Evolutionary conservation across 345 rosid genomes (phyloP).

Genomic region (Eucalyptus curtisii): DNA sequence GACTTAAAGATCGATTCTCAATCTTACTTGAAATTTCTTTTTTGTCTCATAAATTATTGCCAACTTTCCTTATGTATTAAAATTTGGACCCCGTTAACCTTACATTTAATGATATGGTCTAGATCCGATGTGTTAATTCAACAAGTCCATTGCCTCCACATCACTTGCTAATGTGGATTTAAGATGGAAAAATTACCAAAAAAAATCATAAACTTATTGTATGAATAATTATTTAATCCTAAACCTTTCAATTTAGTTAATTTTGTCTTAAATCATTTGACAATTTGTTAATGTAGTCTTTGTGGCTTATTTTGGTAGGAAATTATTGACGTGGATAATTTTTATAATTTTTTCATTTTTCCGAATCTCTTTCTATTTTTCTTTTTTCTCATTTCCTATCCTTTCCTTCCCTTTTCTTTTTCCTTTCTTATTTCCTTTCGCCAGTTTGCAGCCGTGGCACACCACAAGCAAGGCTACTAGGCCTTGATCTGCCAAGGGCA

Average conservation of each 20-base stretch:
- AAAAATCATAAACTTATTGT: too few species aligned
- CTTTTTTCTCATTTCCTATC: too few species aligned
- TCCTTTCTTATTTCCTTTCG: too few species aligned
- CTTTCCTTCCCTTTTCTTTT: too few species aligned
- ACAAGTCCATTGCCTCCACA: not conserved
- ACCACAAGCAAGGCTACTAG: too few species aligned
- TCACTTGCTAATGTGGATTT: not conserved
- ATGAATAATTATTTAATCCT: not conserved
- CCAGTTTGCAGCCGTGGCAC: rapidly evolving
- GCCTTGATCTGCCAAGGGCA: too few species aligned
- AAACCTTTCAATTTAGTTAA: too few species aligned
- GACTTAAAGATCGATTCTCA: not conserved
- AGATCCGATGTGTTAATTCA: not conserved
- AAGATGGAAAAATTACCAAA: not conserved
- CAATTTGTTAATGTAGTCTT: not conserved
- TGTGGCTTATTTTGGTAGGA: not conserved
- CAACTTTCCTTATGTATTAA: not conserved
- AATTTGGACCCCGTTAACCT: too few species aligned
- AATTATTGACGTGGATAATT: too few species aligned
- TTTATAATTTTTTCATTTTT: too few species aligned
- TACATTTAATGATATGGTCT: not conserved
- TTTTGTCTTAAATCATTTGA: too few species aligned
- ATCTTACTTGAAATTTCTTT: not conserved
- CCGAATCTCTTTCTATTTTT: too few species aligned
- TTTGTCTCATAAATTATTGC: not conserved